Evolutionary conservation across 257 asterid genomes (phyloP).

Genomic region (Leptodermis oblonga): DNA sequence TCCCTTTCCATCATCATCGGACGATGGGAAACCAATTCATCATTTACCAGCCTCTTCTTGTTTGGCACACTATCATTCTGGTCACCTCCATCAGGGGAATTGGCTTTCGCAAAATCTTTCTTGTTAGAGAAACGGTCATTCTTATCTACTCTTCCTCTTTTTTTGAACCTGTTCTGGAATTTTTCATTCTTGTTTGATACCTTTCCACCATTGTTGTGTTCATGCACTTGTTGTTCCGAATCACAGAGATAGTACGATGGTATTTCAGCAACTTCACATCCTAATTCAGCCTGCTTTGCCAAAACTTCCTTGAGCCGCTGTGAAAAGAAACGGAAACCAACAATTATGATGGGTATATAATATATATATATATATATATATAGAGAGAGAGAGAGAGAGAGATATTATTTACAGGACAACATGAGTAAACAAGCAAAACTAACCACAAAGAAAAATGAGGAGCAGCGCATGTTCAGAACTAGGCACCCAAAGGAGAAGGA

Average conservation of each 20-base stretch:
- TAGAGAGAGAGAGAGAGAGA: not conserved
- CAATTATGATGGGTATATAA: not conserved
- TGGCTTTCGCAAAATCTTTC: constrained; percentile 27
- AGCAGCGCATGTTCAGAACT: not conserved
- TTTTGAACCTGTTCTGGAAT: constrained; percentile 52
- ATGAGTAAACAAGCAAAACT: not conserved
- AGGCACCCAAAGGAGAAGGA: constrained; percentile 2
- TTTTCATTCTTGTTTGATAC: constrained; percentile 41
- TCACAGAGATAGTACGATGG: constrained; percentile 75
- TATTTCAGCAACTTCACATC: constrained; percentile 92
- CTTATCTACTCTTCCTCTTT: constrained; percentile 48
- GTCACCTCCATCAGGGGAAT: constrained; percentile 23
- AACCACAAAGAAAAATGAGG: not conserved
- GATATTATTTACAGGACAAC: not conserved
- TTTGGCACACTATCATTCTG: constrained; percentile 24
- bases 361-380: no score
- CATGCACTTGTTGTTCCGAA: constrained; percentile 45
- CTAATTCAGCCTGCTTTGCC: constrained; percentile 93
- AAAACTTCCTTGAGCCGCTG: constrained; percentile 92
- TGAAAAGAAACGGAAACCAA: not conserved
- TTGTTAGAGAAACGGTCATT: constrained; percentile 41
- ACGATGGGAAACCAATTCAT: constrained; percentile 15
- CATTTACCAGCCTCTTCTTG: constrained; percentile 25
- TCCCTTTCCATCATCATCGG: constrained; percentile 25
- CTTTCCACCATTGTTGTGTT: constrained; percentile 27